Conservation (phyloP, 257 asterid species). For the Verbena officinalis region DNA sequence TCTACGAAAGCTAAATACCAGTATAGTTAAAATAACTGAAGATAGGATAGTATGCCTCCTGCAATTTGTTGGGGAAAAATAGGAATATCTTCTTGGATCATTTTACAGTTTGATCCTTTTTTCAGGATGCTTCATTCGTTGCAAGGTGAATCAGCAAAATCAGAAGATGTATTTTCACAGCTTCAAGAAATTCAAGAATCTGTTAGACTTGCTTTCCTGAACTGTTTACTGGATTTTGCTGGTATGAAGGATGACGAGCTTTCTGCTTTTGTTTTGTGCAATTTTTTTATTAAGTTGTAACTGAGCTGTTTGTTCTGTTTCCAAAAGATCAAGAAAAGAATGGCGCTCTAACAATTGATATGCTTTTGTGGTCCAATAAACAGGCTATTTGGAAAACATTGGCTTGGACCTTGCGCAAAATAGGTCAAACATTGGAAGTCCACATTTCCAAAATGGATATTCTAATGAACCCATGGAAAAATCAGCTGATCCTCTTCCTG, state of each 20-base stretch:
- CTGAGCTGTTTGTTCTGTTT: constrained; percentile 5
- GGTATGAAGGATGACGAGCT: constrained; percentile 51
- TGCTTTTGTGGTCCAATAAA: constrained; percentile 30
- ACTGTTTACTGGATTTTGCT: constrained; percentile 85
- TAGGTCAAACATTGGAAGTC: constrained; percentile 52
- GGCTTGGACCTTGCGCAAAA: constrained; percentile 65
- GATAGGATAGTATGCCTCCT: constrained; percentile 12
- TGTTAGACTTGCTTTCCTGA: constrained; percentile 84
- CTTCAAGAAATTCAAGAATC: constrained; percentile 93
- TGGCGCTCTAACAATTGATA: constrained; percentile 23
- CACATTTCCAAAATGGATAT: constrained; percentile 66
- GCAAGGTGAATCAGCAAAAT: constrained; percentile 73
- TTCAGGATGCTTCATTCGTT: constrained; percentile 82
- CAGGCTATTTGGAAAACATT: constrained; percentile 81
- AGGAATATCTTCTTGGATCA: constrained; percentile 11
- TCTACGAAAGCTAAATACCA: neutral
- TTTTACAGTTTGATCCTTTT: constrained; percentile 27
- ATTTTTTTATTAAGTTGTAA: neutral
- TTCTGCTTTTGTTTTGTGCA: constrained; percentile 14
- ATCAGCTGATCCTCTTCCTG: constrained; percentile 73
- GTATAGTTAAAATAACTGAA: constrained; percentile 18
- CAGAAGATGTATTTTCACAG: constrained; percentile 73
- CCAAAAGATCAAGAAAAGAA: constrained; percentile 25
- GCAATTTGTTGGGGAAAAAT: constrained; percentile 27
- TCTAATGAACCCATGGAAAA: constrained; percentile 53